These are phyloP conservation scores for Mycena leptocephala DNA, from an alignment of 768 basidiomycete species.

Conservation along the genomic window DNA sequence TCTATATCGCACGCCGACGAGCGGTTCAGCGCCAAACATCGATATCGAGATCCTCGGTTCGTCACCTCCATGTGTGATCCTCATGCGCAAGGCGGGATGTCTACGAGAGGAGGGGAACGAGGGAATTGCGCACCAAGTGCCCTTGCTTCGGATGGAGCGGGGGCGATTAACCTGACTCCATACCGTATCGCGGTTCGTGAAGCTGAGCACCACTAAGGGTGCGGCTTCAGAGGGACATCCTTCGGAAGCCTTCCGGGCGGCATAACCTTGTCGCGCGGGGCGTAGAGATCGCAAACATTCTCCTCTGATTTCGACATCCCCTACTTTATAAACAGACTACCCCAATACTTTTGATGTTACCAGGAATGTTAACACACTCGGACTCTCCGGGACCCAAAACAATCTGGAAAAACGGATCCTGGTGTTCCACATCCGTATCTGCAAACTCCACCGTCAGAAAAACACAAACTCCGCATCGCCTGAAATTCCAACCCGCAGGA, in stretches of 20 bases:
- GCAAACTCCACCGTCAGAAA: too few relatives aligned
- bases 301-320: too few relatives aligned
- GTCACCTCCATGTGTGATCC: not conserved
- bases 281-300: too few relatives aligned
- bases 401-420: not conserved
- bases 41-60: not conserved
- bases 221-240: not conserved
- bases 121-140: not conserved
- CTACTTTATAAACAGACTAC: too few relatives aligned
- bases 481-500: too few relatives aligned
- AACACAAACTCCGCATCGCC: too few relatives aligned
- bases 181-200: not conserved
- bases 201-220: not conserved
- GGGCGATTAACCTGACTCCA: not conserved
- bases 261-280: not conserved
- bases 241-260: not conserved
- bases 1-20: too few relatives aligned
- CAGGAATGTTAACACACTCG: conserved; percentile 3
- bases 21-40: too few relatives aligned
- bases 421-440: not conserved
- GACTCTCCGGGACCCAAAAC: not conserved
- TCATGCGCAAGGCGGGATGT: not conserved
- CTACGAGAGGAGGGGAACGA: not conserved
- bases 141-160: not conserved
- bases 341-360: not conserved